Evolutionary conservation across 2,329 filamentous ascomycete species (phyloP).

Genomic region (Phialophora macrospora): DNA sequence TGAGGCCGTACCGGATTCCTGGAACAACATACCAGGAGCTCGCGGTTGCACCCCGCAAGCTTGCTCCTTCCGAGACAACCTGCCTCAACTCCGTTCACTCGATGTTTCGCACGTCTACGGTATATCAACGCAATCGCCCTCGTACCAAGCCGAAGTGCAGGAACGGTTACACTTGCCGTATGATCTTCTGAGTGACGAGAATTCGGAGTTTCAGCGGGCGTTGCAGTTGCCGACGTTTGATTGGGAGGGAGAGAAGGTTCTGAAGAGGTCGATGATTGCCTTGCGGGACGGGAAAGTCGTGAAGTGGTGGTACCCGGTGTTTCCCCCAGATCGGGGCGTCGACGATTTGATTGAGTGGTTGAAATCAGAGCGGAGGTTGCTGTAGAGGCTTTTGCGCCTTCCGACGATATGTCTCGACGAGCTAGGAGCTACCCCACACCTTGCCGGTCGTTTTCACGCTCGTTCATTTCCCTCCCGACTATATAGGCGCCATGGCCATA

Average conservation of each 20-base stretch:
- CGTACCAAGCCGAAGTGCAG: conserved; percentile 49
- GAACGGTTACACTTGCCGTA: conserved; percentile 48
- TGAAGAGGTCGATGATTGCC: conserved; percentile 48
- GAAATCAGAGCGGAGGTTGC: conserved; percentile 5
- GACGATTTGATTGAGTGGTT: conserved; percentile 47
- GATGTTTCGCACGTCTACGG: conserved; percentile 48
- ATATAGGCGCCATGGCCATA: conserved; percentile 30
- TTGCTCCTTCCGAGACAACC: conserved; percentile 50
- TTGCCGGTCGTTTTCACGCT: not conserved
- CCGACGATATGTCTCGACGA: not conserved
- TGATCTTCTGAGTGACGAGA: conserved; percentile 50
- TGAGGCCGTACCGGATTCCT: conserved; percentile 49
- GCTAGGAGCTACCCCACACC: not conserved
- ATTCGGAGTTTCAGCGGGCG: conserved; percentile 43
- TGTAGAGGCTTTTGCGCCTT: not conserved
- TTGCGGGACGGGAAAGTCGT: conserved; percentile 48
- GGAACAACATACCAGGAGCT: conserved; percentile 52
- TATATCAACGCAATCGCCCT: conserved; percentile 48
- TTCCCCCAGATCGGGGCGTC: conserved; percentile 50
- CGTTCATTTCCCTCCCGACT: not conserved
- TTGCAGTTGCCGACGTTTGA: conserved; percentile 49
- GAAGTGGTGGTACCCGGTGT: conserved; percentile 53
- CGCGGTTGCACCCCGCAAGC: conserved; percentile 53
- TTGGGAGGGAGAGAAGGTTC: conserved; percentile 46
- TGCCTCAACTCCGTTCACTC: conserved; percentile 39